These are phyloP conservation scores for Capronia americana DNA, from an alignment of 2,329 filamentous ascomycete species.

Conservation along the genomic window DNA sequence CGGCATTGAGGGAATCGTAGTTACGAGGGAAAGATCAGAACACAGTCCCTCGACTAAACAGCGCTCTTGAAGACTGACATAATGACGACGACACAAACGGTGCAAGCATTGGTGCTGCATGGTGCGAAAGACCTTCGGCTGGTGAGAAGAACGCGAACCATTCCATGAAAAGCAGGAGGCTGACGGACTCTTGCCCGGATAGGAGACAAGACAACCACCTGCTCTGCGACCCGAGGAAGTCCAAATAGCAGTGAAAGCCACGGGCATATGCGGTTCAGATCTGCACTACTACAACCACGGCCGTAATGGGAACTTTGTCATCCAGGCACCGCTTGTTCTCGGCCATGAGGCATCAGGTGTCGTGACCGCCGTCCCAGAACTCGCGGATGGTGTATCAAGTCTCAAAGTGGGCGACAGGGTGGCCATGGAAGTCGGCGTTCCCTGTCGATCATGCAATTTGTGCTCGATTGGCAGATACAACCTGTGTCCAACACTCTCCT, in stretches of 20 bases:
- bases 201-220: constrained; percentile 61
- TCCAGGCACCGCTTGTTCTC: constrained; percentile 81
- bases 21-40: background rate
- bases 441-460: constrained; percentile 70
- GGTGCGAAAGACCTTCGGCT: constrained; percentile 66
- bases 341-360: constrained; percentile 80
- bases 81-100: constrained; percentile 28
- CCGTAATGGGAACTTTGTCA: constrained; percentile 83
- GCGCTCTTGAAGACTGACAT: background rate
- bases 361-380: constrained; percentile 67
- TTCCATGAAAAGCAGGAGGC: background rate
- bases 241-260: constrained; percentile 68
- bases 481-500: constrained; percentile 65
- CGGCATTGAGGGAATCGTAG: background rate
- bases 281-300: constrained; percentile 87
- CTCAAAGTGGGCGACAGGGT: constrained; percentile 75
- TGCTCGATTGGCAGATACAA: constrained; percentile 66
- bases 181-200: constrained; percentile 17
- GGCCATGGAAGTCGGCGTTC: constrained; percentile 89
- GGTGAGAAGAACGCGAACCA: constrained; percentile 47
- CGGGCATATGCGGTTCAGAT: constrained; percentile 74
- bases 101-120: constrained; percentile 61
- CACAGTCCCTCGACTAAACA: background rate
- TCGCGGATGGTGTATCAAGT: constrained; percentile 16
- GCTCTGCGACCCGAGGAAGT: constrained; percentile 62